phyloP scores from a whole-genome alignment of 1,284 basidiomycete species.

The Pseudomicrostroma phylloplanum region DNA sequence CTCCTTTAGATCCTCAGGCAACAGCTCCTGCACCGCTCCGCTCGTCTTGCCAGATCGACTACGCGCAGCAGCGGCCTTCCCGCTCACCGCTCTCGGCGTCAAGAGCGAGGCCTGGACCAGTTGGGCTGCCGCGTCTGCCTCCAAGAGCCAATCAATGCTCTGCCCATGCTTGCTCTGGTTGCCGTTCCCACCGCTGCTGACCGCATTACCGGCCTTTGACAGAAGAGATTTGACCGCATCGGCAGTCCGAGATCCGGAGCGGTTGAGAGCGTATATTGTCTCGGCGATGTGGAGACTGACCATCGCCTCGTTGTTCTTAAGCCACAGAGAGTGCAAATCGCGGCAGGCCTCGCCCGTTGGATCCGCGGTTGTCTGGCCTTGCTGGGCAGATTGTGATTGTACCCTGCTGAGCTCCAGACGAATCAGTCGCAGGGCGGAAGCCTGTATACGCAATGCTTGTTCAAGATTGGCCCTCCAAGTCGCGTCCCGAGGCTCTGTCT shows the following conservation, averaged over 20 bases:
- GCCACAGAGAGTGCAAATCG: constrained; percentile 30
- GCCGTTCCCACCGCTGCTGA: neutral
- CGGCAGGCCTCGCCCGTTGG: neutral
- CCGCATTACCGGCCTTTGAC: constrained; percentile 3
- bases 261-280: constrained; percentile 31
- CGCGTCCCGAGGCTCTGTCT: neutral
- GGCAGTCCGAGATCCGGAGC: neutral
- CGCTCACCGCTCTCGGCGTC: neutral
- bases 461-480: constrained; percentile 16
- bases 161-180: neutral
- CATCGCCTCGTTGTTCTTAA: constrained; percentile 28
- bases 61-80: neutral
- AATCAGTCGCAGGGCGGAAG: constrained; percentile 26
- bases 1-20: neutral
- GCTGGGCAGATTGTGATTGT: neutral
- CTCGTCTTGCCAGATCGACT: neutral
- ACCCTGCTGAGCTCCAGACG: constrained; percentile 21
- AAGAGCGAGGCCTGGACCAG: constrained; percentile 3
- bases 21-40: neutral
- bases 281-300: constrained; percentile 37
- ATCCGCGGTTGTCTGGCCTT: neutral
- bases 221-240: neutral
- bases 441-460: constrained; percentile 30
- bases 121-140: constrained; percentile 16
- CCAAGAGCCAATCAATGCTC: constrained; percentile 18